Evolutionary conservation across 345 rosid species (phyloP).

Genomic region (Camelina laxa): DNA sequence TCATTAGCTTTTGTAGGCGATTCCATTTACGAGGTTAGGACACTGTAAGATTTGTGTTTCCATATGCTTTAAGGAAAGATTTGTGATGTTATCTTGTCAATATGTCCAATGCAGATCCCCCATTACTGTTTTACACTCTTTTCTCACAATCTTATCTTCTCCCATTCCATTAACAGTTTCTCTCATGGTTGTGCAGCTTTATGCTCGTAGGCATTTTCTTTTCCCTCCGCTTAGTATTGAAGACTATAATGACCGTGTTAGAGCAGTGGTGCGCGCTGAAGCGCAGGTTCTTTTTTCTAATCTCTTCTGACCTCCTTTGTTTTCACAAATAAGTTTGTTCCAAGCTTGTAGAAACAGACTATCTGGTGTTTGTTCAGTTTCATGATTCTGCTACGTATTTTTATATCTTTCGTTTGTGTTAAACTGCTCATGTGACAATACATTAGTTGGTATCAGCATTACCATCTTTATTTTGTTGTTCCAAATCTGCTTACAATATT

Average conservation of each 20-base stretch:
- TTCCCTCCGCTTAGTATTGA: slow-evolving; percentile 84
- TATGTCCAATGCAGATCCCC: not conserved
- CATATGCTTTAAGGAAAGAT: not conserved
- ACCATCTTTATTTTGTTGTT: not conserved
- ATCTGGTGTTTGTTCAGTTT: slow-evolving; percentile 10
- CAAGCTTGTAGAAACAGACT: not conserved
- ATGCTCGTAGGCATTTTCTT: slow-evolving; percentile 85
- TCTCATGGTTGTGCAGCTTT: slow-evolving; percentile 57
- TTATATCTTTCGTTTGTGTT: not conserved
- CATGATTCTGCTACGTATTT: not conserved
- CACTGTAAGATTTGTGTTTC: not conserved
- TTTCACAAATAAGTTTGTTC: not conserved
- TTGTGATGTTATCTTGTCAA: not conserved
- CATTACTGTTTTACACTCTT: not conserved
- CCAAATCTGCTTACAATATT: not conserved
- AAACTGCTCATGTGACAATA: not conserved
- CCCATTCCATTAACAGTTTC: not conserved
- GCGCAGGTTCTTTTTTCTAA: slow-evolving; percentile 61
- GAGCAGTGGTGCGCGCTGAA: slow-evolving; percentile 84
- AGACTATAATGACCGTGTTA: slow-evolving; percentile 76
- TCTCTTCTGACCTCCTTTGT: slow-evolving; percentile 10
- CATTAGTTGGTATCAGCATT: not conserved
- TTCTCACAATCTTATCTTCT: not conserved
- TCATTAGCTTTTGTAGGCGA: slow-evolving; percentile 59
- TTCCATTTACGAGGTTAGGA: slow-evolving; percentile 74